Evolutionary conservation across 441 rosid genomes (phyloP).

Genomic region (Breynia disticha): DNA sequence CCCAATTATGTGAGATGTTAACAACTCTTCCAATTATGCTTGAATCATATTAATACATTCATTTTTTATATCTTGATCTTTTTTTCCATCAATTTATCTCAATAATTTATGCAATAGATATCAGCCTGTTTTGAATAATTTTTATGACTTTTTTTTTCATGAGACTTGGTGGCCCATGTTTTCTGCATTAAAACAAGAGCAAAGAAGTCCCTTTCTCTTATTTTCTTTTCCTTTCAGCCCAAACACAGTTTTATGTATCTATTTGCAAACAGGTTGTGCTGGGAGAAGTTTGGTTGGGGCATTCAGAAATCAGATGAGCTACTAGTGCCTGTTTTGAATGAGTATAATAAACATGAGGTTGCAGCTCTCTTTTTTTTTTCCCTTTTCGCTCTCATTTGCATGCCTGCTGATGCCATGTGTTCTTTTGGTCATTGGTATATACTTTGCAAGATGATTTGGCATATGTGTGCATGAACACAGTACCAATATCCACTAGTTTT

Average conservation of each 20-base stretch:
- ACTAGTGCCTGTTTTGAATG: slow-evolving; percentile 78
- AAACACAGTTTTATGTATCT: not conserved
- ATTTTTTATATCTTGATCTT: too few species aligned
- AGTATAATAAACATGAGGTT: slow-evolving; percentile 90
- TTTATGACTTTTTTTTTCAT: not conserved
- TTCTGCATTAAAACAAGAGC: not conserved
- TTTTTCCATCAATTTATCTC: not conserved
- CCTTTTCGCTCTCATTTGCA: not conserved
- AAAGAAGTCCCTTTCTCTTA: not conserved
- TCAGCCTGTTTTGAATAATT: not conserved
- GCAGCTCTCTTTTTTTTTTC: slow-evolving; percentile 4
- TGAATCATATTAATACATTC: too few species aligned
- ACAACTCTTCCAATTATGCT: too few species aligned
- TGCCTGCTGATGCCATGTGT: not conserved
- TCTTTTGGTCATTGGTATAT: not conserved
- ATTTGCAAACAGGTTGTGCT: slow-evolving; percentile 62
- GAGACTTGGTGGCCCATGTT: not conserved
- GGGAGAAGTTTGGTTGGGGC: slow-evolving; percentile 92
- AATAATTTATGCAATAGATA: not conserved
- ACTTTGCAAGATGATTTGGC: not conserved
- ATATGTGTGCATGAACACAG: not conserved
- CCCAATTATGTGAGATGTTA: too few species aligned
- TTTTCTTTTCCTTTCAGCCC: not conserved
- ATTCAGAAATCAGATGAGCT: slow-evolving; percentile 75
- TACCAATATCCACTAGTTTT: not conserved